Percentiles rank a stretch among this genome's conserved stretches.
Conservation (phyloP, 2,329 filamentous ascomycete genomes). For the Penicillium sp. region DNA sequence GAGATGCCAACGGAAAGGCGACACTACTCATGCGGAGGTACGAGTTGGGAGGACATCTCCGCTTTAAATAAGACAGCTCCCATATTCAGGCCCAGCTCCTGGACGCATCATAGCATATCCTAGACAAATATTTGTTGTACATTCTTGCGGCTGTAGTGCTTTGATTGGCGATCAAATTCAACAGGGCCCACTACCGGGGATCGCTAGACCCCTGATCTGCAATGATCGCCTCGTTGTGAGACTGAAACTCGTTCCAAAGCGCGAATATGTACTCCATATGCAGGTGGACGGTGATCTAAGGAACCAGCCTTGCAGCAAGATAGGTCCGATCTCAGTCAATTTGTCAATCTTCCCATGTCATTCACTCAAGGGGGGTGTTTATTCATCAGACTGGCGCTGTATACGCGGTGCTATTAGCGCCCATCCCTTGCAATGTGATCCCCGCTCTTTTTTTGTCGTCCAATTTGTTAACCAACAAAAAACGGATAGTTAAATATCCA, state of each 20-base stretch:
- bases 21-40: neutral
- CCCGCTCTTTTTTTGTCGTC: neutral
- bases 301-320: slow-evolving; percentile 9
- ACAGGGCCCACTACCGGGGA: slow-evolving; percentile 10
- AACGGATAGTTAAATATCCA: neutral
- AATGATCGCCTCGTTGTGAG: slow-evolving; percentile 11
- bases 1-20: neutral
- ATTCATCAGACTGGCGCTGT: neutral
- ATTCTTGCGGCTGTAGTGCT: slow-evolving; percentile 9
- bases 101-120: slow-evolving; percentile 7
- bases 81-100: slow-evolving; percentile 1
- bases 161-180: slow-evolving; percentile 14
- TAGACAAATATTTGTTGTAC: slow-evolving; percentile 10
- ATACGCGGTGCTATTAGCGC: neutral
- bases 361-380: neutral
- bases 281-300: neutral
- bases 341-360: neutral
- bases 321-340: neutral
- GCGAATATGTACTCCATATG: neutral
- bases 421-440: slow-evolving; percentile 4
- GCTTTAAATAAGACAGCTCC: slow-evolving; percentile 13
- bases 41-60: neutral
- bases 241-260: neutral
- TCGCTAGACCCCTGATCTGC: slow-evolving; percentile 15
- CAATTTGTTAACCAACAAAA: neutral